Conservation (phyloP, 805 yeast genomes). For the Candida vaughaniae region DNA sequence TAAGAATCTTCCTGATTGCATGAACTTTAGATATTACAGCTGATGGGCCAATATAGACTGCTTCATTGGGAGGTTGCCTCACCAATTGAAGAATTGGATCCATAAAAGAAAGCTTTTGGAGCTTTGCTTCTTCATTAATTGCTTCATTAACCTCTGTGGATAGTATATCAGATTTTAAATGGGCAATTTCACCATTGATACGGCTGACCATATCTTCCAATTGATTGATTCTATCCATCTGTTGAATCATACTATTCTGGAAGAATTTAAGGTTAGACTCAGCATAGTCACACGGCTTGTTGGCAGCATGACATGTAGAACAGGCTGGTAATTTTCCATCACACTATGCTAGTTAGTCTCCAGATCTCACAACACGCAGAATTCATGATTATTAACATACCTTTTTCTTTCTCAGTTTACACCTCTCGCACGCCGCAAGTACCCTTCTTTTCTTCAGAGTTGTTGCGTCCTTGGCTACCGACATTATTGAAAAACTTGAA, state of each 20-base stretch:
- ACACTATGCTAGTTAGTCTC: conserved; percentile 4
- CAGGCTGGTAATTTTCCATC: conserved; percentile 11
- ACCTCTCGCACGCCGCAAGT: conserved; percentile 8
- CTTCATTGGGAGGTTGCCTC: conserved; percentile 11
- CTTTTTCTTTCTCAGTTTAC: conserved; percentile 11
- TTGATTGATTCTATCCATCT: conserved; percentile 1
- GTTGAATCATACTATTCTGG: conserved; percentile 4
- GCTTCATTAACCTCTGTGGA: conserved; percentile 3
- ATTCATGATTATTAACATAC: conserved; percentile 1
- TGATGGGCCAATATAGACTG: conserved; percentile 19
- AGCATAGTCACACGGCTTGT: conserved; percentile 2
- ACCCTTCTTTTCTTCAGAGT: conserved; percentile 7
- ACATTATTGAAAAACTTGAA: too few relatives aligned
- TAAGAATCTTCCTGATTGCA: conserved; percentile 16
- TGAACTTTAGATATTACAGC: conserved; percentile 23
- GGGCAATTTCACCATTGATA: conserved; percentile 4
- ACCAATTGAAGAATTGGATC: conserved; percentile 9
- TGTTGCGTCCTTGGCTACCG: not conserved
- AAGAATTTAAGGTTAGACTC: conserved; percentile 5
- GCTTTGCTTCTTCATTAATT: conserved; percentile 2
- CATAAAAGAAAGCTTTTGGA: conserved; percentile 1
- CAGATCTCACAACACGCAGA: too few relatives aligned
- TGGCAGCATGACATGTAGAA: conserved; percentile 1
- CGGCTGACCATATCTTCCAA: conserved; percentile 3
- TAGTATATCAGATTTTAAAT: conserved; percentile 1